phyloP scores from a whole-genome alignment of 192 early-diverging fungal species.

The Allomyces macrogynus region DNA sequence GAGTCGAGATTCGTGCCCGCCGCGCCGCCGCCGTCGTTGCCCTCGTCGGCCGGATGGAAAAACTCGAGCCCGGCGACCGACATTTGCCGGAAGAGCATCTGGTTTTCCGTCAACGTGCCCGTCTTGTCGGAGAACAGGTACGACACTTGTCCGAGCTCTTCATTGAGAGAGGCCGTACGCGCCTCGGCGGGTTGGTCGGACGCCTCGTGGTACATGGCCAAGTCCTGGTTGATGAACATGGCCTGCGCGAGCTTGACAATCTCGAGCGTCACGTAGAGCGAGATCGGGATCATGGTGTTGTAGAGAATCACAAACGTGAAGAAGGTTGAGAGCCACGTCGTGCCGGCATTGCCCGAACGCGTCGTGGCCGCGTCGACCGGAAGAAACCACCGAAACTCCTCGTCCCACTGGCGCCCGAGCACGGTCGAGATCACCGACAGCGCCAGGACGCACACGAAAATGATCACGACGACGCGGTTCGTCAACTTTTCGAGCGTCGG shows the following conservation, averaged over 20 bases:
- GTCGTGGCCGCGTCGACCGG: slow-evolving; percentile 5
- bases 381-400: slow-evolving; percentile 30
- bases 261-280: slow-evolving; percentile 74
- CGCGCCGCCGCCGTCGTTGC: too few species aligned
- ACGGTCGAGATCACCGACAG: slow-evolving; percentile 31
- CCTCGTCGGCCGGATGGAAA: slow-evolving; percentile 32
- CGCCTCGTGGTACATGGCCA: slow-evolving; percentile 52
- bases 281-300: slow-evolving; percentile 75
- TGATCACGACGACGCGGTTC: slow-evolving; percentile 55
- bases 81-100: slow-evolving; percentile 57
- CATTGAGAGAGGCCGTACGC: slow-evolving; percentile 57
- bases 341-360: slow-evolving; percentile 7
- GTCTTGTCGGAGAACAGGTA: slow-evolving; percentile 85
- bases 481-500: slow-evolving; percentile 53
- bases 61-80: slow-evolving; percentile 37
- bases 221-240: slow-evolving; percentile 58
- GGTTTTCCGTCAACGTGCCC: slow-evolving; percentile 70
- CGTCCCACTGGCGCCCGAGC: slow-evolving; percentile 17
- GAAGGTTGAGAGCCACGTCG: slow-evolving; percentile 15
- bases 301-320: slow-evolving; percentile 63
- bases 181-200: slow-evolving; percentile 54
- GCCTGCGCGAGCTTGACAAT: slow-evolving; percentile 53
- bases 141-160: slow-evolving; percentile 71
- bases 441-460: slow-evolving; percentile 34
- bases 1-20: too few species aligned